Evolutionary conservation across 345 rosid genomes (phyloP), one percentile per base, ranked within the genome.

Genomic region (Adansonia digitata): DNA sequence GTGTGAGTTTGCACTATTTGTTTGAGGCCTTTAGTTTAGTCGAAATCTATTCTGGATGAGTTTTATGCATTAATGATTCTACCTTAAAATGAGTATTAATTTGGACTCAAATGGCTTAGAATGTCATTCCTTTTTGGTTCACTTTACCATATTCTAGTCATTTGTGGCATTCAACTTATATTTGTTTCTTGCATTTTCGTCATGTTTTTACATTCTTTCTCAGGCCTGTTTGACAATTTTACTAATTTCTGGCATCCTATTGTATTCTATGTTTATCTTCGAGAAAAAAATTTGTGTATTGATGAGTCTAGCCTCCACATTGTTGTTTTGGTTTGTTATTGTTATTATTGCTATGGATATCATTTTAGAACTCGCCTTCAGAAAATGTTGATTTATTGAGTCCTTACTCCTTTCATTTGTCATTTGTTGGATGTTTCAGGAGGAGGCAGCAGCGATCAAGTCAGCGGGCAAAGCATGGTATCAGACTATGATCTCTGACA

Each of bases 381-480:
- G 56, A 17, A 49, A 17, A 17, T 7, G 22, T 49, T 49, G 18
- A 24, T 51, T 42, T 12, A 13, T 60, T 20, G 55, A 27, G 5
- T 29, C 63, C 14, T 22, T 27, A 35, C n/a, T 46, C 20, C 22
- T 40, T 40, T 52, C 4, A 10, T 24, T 76, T 67, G 29, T 27
- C n/a, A n/a, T n/a, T n/a, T n/a, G n/a, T n/a, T n/a, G 24, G 48
- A 43, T 46, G 34, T 62, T 26, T 2, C 78, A 95, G 99, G 99
- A 95, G 90, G 97, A 93, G 73, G 92, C 93, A 7, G 62, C 82
- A 27, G 89, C 93, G 0, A 75, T 89, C 61, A 91, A 73, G 86
- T 85, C 93, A 11, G 98, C 98, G 2, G 98, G 99, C 4, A 93
- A 93, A 82, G 93, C 98, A 4, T 95, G 98, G 98, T 93, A 91